Evolutionary conservation across 2,329 filamentous ascomycete species (phyloP), one percentile per base, ranked within the genome.

Genomic region (Pseudocercospora pini-densiflorae): DNA sequence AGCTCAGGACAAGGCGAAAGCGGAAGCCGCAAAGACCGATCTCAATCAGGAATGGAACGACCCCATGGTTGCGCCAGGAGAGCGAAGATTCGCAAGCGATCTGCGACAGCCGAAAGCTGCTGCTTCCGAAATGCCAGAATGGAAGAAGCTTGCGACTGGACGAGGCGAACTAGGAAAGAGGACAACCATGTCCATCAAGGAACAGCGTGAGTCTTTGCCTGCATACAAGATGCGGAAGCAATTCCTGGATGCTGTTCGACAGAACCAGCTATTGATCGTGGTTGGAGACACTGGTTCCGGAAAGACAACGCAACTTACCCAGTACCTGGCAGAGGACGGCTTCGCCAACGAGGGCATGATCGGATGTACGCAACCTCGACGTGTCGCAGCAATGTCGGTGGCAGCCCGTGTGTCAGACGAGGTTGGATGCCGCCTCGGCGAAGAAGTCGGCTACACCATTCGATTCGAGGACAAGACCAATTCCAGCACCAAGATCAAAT

Each of bases 231-330:
- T 99, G 82, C 88, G 94, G 62, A 90, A 88, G 59, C 92, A 96
- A 75, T 86, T 99, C 31, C 90, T 98, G 70, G 88, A 97, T 72
- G 95, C 95, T 23, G 90, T 99, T 2, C 84, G 85, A 27, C 90
- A 92, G 45, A 95, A 99, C 76, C 94, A 98, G 76, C 87, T 99
- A 54, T 79, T 99, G 69, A 97, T 99, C 75, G 94, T 99, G 0
- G 94, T 99, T 60, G 95, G 95, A 73, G 95, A 99, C n/a, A 99
- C 95, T 60, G 95, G 95, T 14, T 97, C 93, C 0, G 95, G 95
- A 72, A 99, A 99, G 80, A 99, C 95, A 0, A 99, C 95, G 0
- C 95, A 99, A 77, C 79, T 99, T 63, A 97, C 95, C 0, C 95
- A 99, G 71, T 99, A 96, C 73, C 85, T 99, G 19, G 94, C 94